Conservation (phyloP, 2,329 filamentous ascomycete genomes). For the Colletotrichum echinochloae region DNA sequence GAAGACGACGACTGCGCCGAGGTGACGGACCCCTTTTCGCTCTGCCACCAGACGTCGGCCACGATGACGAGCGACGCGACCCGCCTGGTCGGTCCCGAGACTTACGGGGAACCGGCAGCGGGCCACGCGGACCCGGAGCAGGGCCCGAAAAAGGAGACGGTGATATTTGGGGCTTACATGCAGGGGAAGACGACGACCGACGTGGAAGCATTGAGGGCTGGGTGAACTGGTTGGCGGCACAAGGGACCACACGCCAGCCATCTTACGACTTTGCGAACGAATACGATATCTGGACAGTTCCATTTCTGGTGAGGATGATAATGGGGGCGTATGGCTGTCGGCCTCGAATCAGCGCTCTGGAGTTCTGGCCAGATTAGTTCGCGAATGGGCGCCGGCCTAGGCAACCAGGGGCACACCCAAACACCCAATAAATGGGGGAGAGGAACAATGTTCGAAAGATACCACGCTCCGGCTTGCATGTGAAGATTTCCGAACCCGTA, state of each 20-base stretch:
- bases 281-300: too few relatives aligned
- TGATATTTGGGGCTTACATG: slow-evolving; percentile 25
- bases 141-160: background rate
- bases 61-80: slow-evolving; percentile 7
- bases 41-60: slow-evolving; percentile 5
- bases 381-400: too few relatives aligned
- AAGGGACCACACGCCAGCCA: background rate
- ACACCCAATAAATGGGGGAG: background rate
- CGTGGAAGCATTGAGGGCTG: background rate
- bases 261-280: background rate
- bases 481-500: background rate
- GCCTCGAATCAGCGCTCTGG: background rate
- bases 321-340: background rate
- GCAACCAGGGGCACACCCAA: too few relatives aligned
- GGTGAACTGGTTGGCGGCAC: background rate
- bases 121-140: background rate
- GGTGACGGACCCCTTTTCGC: background rate
- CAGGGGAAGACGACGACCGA: slow-evolving; percentile 23
- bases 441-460: background rate
- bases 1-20: slow-evolving; percentile 30
- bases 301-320: background rate
- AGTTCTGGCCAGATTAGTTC: background rate
- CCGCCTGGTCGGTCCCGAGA: background rate
- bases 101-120: background rate
- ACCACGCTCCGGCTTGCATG: background rate